Evolutionary conservation across 129 eudicot genomes (phyloP), one percentile per base, ranked within the genome.

Genomic region (Pulicaria dysenterica): DNA sequence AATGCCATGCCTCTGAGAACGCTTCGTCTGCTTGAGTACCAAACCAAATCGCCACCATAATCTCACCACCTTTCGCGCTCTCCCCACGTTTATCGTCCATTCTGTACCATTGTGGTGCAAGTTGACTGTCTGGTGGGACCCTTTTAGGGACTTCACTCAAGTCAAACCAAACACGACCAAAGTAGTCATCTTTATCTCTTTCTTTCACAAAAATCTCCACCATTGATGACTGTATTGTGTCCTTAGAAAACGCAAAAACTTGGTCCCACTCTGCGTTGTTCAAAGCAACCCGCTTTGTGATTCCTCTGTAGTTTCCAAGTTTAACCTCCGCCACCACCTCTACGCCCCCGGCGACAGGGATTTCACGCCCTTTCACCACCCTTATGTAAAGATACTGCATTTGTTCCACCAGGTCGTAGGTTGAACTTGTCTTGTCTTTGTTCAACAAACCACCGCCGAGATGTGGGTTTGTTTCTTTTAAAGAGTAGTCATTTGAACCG

Each of bases 11-110:
- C 75, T 94, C 97, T 3, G 96, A 79, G 66, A 94, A 94, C 6
- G 97, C 98, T 60, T 94, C 98, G 48, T 94, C 98, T 0, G 98
- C 98, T 70, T 94, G 98, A 55, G 98, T 94, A 14, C 98, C 98
- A 59, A 90, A 88, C 98, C 98, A 94, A 15, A 94, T 84, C 0
- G 98, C 85, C 8, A 85, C 89, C 98, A 94, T 94, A 47, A 94
- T 79, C 65, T 94, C 98, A 6, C 98, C 98, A 6, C 87, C 81
- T 49, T 93, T 94, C 1, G 81, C 70, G 65, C 83, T 85, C 6
- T 94, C 97, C 11, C 98, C 98, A 56, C 86, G 84, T 53, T 84
- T 87, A 72, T 90, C 95, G 69, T 94, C 98, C 96, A 94, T 83
- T 57, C 93, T 77, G 63, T 85, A 88, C 98, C 98, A 94, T 13